Base-by-base conservation (phyloP, 2,329 filamentous ascomycete genomes). In the Helicocarpus griseus region DNA sequence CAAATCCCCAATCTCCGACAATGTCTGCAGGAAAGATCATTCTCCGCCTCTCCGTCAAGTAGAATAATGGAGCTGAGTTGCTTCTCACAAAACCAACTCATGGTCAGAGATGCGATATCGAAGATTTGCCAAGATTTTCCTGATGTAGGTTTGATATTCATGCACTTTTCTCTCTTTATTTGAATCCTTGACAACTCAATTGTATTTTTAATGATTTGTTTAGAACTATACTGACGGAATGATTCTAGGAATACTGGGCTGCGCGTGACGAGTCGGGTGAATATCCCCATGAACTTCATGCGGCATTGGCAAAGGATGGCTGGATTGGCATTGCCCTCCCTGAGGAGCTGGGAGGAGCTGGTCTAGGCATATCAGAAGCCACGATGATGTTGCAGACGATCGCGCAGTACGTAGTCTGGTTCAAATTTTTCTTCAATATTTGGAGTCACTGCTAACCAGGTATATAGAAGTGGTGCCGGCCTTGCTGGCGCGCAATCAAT, bases 351-450 rank as follows among this genome's bases (percentile, higher is more conserved):
- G 87, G 88, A 2, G 88, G 87, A 0, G 78, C 85, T 1, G 86
- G 85, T 0, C 69, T 94, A 7, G 87, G 69, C 61, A 89, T 94
- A 33, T 84, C 85, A 0, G 87, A 93, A 63, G 87, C 87, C 0
- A 87, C 84, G 0, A 86, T 91, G 78, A 91, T 93, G 86, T 78
- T 93, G 74, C 87, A 94, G 61, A 87, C 86, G 2, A 87, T 90
- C 52, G 74, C 84, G 0, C 85, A 89, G 69, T 83, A 58, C 13
- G 63, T 48, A 13, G n/a, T 45, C 22, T 47, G 1, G 17, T 29
- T n/a, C 24, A 8, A 22, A 45, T 22, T 33, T 40, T 14, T 48
- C 17, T 39, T 40, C 14, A 22, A 5, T 8, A 21, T 19, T 41
- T 33, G 24, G 22, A 24, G n/a, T 29, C 6, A 26, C 8, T 22